Evolutionary conservation across 2,329 filamentous ascomycete genomes (phyloP), one percentile per base, ranked within the genome.

Genomic region (Bertia moriformis): DNA sequence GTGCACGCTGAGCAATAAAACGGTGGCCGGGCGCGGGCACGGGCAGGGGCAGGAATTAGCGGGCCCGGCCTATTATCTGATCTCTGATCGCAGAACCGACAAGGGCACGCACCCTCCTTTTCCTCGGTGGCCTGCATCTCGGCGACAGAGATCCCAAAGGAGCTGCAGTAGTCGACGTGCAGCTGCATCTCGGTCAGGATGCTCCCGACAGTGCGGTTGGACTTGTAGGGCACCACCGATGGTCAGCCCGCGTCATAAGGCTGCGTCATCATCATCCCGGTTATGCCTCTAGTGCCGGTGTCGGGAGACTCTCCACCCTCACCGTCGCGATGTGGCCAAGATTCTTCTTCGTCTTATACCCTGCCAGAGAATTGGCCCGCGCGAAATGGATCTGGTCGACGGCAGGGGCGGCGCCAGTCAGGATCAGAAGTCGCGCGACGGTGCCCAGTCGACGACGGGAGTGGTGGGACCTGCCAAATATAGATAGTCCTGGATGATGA

Each of bases 401-500:
- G 18, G 4, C 4, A 22, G n/a, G n/a, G n/a, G n/a, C n/a, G n/a
- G n/a, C n/a, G 7, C 18, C 5, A 12, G 2, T 33, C 19, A 29
- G 38, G 14, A 19, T 14, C 17, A 14, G 22, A 24, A 4, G 18
- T 38, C 33, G 15, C 24, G 13, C 7, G 20, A 17, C 17, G 19
- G 2, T 5, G n/a, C n/a, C n/a, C n/a, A n/a, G n/a, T n/a, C n/a
- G n/a, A n/a, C n/a, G 13, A 22, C 1, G 10, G 13, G 27, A 4
- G 1, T 5, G n/a, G 12, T 1, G 7, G n/a, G 14, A 52, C 67
- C 33, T 49, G 91, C 83, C 33, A 95, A 62, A 51, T 91, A 96
- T 3, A 94, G 66, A 51, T 95, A 95, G 51, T 96, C 89, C 50
- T 96, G 89, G 10, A 91, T 70, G 41, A 96, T 73, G 54, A 95